Percentiles rank a stretch among this genome's conserved stretches.
These are phyloP conservation scores for Leccinellum rugosiceps DNA, from an alignment of 768 basidiomycete genomes.

Conservation along the genomic window DNA sequence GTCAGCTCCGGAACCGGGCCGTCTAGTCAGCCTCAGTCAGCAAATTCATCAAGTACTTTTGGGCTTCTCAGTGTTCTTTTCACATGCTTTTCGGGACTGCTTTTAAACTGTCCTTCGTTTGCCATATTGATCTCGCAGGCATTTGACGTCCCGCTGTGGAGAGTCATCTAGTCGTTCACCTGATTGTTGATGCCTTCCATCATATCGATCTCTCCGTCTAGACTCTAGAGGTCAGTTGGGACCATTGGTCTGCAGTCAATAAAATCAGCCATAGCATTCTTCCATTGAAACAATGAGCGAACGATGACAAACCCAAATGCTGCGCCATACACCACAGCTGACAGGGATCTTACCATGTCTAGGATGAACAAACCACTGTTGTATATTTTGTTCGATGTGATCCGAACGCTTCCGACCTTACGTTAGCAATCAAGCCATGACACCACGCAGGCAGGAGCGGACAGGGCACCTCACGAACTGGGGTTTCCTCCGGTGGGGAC, in stretches of 20 bases:
- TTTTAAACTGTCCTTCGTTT: slow-evolving; percentile 24
- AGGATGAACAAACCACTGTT: slow-evolving; percentile 67
- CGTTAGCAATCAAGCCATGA: neutral
- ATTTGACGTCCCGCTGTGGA: slow-evolving; percentile 53
- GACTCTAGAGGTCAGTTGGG: slow-evolving; percentile 56
- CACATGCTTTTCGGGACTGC: too few species aligned
- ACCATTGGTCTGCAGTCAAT: slow-evolving; percentile 37
- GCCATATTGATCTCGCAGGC: slow-evolving; percentile 21
- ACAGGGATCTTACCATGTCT: slow-evolving; percentile 65
- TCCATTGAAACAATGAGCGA: neutral
- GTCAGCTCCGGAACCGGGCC: too few species aligned
- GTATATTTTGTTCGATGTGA: slow-evolving; percentile 57
- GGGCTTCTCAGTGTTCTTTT: too few species aligned
- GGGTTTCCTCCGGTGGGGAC: slow-evolving; percentile 52
- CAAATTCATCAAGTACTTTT: too few species aligned
- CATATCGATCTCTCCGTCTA: slow-evolving; percentile 64
- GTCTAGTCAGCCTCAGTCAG: too few species aligned
- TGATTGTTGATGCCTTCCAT: slow-evolving; percentile 67
- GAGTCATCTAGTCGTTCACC: slow-evolving; percentile 56
- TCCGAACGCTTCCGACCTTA: slow-evolving; percentile 51
- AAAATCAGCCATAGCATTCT: neutral
- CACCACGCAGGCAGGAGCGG: neutral
- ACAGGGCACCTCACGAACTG: slow-evolving; percentile 38
- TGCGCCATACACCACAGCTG: slow-evolving; percentile 62
- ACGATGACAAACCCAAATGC: slow-evolving; percentile 43